These are phyloP conservation scores for Hygrocybe punicea DNA, from an alignment of 768 basidiomycete species.

Conservation along the genomic window DNA sequence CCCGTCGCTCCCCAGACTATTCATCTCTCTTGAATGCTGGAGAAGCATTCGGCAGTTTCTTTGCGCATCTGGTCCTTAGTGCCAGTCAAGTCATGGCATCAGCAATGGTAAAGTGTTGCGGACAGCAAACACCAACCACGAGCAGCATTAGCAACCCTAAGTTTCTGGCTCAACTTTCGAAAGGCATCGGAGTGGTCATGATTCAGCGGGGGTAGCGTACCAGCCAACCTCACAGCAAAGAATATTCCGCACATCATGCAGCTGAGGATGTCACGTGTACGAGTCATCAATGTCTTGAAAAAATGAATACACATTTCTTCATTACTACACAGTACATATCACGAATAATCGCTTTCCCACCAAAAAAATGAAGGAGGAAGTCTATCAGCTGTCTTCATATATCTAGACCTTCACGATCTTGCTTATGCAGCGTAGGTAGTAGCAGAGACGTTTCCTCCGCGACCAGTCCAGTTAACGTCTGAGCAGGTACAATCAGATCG, in stretches of 20 bases:
- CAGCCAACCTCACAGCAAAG: constrained; percentile 35
- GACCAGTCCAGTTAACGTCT: constrained; percentile 99
- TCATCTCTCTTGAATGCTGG: no score
- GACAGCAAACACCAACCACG: constrained; percentile 46
- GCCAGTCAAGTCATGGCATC: neutral
- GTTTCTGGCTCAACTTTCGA: constrained; percentile 26
- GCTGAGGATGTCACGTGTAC: no score
- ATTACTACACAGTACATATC: constrained; percentile 1
- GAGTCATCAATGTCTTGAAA: no score
- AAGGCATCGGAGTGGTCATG: constrained; percentile 10
- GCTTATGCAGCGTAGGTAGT: neutral
- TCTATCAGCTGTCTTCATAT: no score
- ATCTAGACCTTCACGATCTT: neutral
- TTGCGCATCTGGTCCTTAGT: constrained; percentile 66
- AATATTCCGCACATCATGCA: constrained; percentile 68
- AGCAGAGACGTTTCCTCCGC: constrained; percentile 60
- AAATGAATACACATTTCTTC: constrained; percentile 12
- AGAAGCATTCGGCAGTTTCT: constrained; percentile 17
- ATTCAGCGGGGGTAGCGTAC: no score
- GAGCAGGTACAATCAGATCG: constrained; percentile 5
- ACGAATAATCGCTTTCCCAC: neutral
- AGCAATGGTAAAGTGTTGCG: neutral
- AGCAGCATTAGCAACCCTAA: constrained; percentile 50
- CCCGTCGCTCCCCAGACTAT: neutral
- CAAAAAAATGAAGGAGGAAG: neutral